These are phyloP conservation scores for Wickerhamomyces bisporus DNA, from an alignment of 805 yeast species.

Conservation along the genomic window DNA sequence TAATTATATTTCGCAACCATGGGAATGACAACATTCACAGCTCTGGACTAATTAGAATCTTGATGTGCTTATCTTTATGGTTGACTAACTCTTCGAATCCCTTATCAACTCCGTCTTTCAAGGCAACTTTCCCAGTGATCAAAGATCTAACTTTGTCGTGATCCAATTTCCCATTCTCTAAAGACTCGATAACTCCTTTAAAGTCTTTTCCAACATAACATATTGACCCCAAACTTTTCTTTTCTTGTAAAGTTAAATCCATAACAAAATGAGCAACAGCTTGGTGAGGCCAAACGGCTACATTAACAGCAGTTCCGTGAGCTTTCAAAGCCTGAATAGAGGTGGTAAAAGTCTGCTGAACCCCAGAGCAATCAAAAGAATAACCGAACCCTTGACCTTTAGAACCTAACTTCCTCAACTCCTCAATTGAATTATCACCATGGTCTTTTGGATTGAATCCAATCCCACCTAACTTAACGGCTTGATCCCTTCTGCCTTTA, in stretches of 20 bases:
- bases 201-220: slow-evolving; percentile 41
- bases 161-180: slow-evolving; percentile 33
- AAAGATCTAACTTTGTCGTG: slow-evolving; percentile 30
- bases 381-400: slow-evolving; percentile 42
- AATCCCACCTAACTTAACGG: slow-evolving; percentile 41
- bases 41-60: slow-evolving; percentile 38
- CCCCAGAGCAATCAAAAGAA: slow-evolving; percentile 51
- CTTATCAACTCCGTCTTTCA: slow-evolving; percentile 34
- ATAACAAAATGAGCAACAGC: slow-evolving; percentile 40
- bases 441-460: slow-evolving; percentile 38
- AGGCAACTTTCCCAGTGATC: slow-evolving; percentile 34
- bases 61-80: slow-evolving; percentile 41
- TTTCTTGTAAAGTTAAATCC: slow-evolving; percentile 40
- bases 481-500: slow-evolving; percentile 51
- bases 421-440: slow-evolving; percentile 27
- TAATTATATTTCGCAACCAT: too few species aligned
- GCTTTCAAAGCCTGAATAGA: slow-evolving; percentile 35
- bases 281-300: slow-evolving; percentile 45
- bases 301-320: slow-evolving; percentile 40
- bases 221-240: slow-evolving; percentile 39
- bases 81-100: slow-evolving; percentile 39
- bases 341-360: slow-evolving; percentile 38
- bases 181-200: slow-evolving; percentile 36
- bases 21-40: slow-evolving; percentile 4
- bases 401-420: slow-evolving; percentile 31